phyloP scores from a whole-genome alignment of 306 rosid species.

The Gleditsia sinensis region DNA sequence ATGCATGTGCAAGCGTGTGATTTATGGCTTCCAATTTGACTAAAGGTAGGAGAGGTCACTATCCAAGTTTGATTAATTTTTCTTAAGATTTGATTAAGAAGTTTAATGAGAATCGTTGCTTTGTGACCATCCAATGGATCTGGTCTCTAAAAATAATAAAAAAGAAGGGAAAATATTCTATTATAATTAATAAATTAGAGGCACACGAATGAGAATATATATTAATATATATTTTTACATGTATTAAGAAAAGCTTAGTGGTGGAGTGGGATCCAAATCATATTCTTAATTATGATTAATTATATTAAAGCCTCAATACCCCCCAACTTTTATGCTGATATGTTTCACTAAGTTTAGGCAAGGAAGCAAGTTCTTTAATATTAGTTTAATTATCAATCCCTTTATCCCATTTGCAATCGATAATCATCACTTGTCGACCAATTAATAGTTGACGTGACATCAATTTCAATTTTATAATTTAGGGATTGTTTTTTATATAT shows the following conservation, averaged over 20 bases:
- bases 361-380: not conserved
- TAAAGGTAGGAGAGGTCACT: not conserved
- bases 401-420: not conserved
- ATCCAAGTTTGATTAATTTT: constrained; percentile 20
- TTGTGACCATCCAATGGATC: constrained; percentile 14
- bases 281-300: not conserved
- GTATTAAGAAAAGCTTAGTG: constrained; percentile 13
- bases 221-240: constrained; percentile 1
- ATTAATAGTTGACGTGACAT: not conserved
- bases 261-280: constrained; percentile 28
- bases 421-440: too few species aligned
- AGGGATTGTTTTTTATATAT: too few species aligned
- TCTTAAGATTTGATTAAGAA: not conserved
- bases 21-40: constrained; percentile 36
- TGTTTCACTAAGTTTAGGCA: constrained; percentile 7
- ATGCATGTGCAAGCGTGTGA: constrained; percentile 17
- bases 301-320: constrained; percentile 18
- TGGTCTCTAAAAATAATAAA: not conserved
- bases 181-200: not conserved
- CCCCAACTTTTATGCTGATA: constrained; percentile 17
- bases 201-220: constrained; percentile 20
- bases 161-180: not conserved
- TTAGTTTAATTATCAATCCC: not conserved
- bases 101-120: constrained; percentile 21
- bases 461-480: too few species aligned